Evolutionary conservation across 345 rosid species (phyloP), one percentile per base, ranked within the genome.

Genomic region (Salix exigua): DNA sequence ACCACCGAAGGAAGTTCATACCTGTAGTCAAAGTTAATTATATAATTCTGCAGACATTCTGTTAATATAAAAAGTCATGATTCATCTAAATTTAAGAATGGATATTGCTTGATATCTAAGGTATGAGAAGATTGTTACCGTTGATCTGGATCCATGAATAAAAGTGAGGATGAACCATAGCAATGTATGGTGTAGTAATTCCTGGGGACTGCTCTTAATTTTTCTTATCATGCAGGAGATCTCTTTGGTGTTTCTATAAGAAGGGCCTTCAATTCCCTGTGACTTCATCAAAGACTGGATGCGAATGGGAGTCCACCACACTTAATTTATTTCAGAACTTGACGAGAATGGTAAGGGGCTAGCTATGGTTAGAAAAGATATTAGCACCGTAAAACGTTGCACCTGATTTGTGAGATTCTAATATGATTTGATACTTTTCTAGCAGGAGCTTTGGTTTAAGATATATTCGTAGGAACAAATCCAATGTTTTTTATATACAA

Each of bases 1-100:
- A 9, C 91, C 92, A 87, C 1, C 1, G 21, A 17, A 89, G 64
- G 64, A 77, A 83, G 37, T 71, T 87, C 46, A 30, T 76, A 60
- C 84, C 88, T 86, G 18, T 53, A 12, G 30, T 8, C 69, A 35
- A 30, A 21, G 12, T 66, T 8, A 66, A 18, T 33, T 33, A 66
- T 0, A 17, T 37, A 33, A 66, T 14, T 66, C 37, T 66, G 69
- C 69, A 35, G 44, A n/a, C 28, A 58, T 55, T 58, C 4, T 58
- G 28, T 4, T 58, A 16, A 58, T 58, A 4, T 58, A 23, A 55
- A 21, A n/a, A n/a, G 14, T n/a, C n/a, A 55, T 55, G 8, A 55
- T 55, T 55, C 26, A 31, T 55, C 61, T 55, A 55, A 55, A n/a
- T n/a, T 53, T 21, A 53, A 21, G 61, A 26, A 8, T 1, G 61